Evolutionary conservation across 2,329 filamentous ascomycete species (phyloP).

Genomic region (Cercospora brassicicola): DNA sequence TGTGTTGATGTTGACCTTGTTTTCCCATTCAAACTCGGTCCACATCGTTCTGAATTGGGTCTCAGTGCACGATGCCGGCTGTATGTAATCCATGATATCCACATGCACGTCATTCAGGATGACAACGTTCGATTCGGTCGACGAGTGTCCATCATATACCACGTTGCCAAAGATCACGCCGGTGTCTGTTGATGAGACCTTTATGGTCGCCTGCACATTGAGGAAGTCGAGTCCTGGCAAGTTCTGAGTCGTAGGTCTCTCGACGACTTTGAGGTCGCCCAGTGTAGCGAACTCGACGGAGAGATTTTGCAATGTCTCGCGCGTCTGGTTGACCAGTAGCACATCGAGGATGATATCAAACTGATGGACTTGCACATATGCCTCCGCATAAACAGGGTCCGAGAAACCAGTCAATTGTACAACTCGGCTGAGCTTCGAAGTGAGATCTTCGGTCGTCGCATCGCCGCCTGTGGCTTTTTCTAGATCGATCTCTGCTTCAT

Average conservation of each 20-base stretch:
- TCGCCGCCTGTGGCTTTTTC: conserved; percentile 94
- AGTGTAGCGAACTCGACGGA: conserved; percentile 98
- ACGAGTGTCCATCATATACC: conserved; percentile 90
- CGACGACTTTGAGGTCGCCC: conserved; percentile 95
- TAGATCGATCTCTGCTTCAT: conserved; percentile 85
- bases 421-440: conserved; percentile 91
- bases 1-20: conserved; percentile 99
- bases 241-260: conserved; percentile 94
- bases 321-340: conserved; percentile 93
- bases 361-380: conserved; percentile 97
- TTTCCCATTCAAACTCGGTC: conserved; percentile 99
- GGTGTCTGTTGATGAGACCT: conserved; percentile 96
- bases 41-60: conserved; percentile 99
- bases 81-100: conserved; percentile 99
- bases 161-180: conserved; percentile 99
- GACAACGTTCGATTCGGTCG: conserved; percentile 91
- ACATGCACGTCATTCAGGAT: conserved; percentile 98
- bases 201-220: conserved; percentile 98
- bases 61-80: conserved; percentile 93
- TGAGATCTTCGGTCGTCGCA: conserved; percentile 76
- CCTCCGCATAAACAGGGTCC: conserved; percentile 96
- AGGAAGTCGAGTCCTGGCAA: conserved; percentile 93
- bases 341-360: conserved; percentile 98
- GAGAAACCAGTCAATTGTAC: conserved; percentile 98
- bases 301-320: conserved; percentile 92